phyloP scores from a whole-genome alignment of 208 protist species.

The Zelonia costaricensis region DNA sequence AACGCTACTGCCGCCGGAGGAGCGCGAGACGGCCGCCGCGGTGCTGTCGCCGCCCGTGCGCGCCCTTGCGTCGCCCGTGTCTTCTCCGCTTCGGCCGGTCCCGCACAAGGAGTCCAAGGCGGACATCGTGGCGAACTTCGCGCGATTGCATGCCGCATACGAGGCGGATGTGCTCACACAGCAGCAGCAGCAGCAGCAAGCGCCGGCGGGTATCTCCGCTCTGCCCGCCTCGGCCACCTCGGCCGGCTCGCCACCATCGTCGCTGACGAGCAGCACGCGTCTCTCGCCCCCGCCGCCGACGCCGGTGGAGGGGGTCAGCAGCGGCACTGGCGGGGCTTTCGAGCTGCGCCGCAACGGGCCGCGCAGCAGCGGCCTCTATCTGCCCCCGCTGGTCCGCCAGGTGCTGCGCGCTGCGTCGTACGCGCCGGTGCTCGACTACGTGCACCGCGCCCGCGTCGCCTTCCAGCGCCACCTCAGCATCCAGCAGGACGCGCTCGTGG shows the following conservation, averaged over 20 bases:
- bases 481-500: constrained; percentile 28
- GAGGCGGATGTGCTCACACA: constrained; percentile 24
- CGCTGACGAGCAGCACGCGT: neutral
- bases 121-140: constrained; percentile 23
- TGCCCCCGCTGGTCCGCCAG: constrained; percentile 45
- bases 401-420: constrained; percentile 51
- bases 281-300: neutral
- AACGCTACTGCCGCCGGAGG: neutral
- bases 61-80: no score
- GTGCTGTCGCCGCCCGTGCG: neutral
- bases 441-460: constrained; percentile 27
- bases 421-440: constrained; percentile 54
- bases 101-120: constrained; percentile 13
- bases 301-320: neutral
- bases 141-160: constrained; percentile 21
- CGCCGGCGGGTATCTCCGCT: neutral
- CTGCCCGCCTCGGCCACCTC: neutral
- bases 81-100: constrained; percentile 1
- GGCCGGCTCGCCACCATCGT: constrained; percentile 5
- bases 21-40: neutral
- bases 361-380: constrained; percentile 9
- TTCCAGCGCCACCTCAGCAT: constrained; percentile 43
- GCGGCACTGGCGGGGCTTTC: no score
- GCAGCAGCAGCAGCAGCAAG: neutral
- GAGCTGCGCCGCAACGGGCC: no score